Evolutionary conservation across 2,329 filamentous ascomycete genomes (phyloP).

Genomic region (Scytalidium lignicola): DNA sequence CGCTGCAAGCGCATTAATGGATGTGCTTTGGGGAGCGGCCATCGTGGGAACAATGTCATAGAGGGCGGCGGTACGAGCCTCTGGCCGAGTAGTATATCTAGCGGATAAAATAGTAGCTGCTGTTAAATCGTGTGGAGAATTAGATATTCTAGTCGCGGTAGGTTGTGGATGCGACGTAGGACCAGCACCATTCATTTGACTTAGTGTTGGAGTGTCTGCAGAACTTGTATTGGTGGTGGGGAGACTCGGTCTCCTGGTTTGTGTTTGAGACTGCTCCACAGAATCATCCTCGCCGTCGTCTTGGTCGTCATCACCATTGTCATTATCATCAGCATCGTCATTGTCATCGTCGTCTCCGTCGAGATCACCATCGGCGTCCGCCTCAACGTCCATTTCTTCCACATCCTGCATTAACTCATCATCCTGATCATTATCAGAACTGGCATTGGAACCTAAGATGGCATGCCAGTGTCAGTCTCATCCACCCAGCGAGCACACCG

Average conservation of each 20-base stretch:
- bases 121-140: slow-evolving; percentile 21
- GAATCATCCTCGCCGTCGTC: slow-evolving; percentile 51
- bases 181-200: slow-evolving; percentile 20
- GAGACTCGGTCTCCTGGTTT: slow-evolving; percentile 20
- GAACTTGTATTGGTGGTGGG: slow-evolving; percentile 23
- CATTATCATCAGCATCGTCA: slow-evolving; percentile 26
- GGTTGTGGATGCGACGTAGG: slow-evolving; percentile 26
- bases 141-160: slow-evolving; percentile 21
- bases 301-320: slow-evolving; percentile 37
- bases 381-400: slow-evolving; percentile 30
- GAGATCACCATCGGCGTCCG: slow-evolving; percentile 25
- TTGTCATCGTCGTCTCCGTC: slow-evolving; percentile 30
- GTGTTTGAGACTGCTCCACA: slow-evolving; percentile 28
- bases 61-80: slow-evolving; percentile 70
- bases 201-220: slow-evolving; percentile 15
- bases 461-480: slow-evolving; percentile 5
- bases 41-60: slow-evolving; percentile 98
- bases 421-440: slow-evolving; percentile 49
- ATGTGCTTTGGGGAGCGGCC: slow-evolving; percentile 91
- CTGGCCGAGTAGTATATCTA: slow-evolving; percentile 55
- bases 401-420: slow-evolving; percentile 49
- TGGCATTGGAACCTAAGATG: slow-evolving; percentile 33
- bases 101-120: slow-evolving; percentile 33
- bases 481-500: background rate
- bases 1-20: slow-evolving; percentile 85